Evolutionary conservation across 108 stramenopile genomes (phyloP).

Genomic region (Skeletonema marinoi): DNA sequence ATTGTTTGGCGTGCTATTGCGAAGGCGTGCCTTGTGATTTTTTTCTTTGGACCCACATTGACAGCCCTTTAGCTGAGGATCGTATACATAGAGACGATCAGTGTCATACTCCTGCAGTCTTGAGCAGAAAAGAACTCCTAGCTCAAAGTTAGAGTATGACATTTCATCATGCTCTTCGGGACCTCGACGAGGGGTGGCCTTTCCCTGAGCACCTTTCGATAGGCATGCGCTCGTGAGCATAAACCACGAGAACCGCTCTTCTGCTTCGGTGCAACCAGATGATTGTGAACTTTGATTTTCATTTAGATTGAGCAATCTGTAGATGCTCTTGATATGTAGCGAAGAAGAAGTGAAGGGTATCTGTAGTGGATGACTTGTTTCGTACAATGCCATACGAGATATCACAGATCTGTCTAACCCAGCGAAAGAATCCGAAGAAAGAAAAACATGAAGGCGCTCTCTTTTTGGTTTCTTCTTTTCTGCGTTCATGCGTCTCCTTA

Average conservation of each 20-base stretch:
- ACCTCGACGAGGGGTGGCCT: conserved; percentile 27
- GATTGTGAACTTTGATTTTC: conserved; percentile 14
- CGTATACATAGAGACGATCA: conserved; percentile 67
- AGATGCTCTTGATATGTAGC: conserved; percentile 78
- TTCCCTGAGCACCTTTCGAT: conserved; percentile 81
- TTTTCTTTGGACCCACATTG: conserved; percentile 46
- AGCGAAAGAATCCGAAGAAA: conserved; percentile 70
- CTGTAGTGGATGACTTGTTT: conserved; percentile 38
- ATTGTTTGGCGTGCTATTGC: background rate
- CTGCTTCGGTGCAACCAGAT: conserved; percentile 1
- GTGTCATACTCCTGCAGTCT: conserved; percentile 47
- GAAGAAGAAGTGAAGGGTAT: conserved; percentile 23
- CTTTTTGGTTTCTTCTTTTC: conserved; percentile 12
- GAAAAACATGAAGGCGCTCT: conserved; percentile 53
- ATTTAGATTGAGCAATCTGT: conserved; percentile 57
- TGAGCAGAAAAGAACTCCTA: conserved; percentile 78
- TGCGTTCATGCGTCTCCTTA: background rate
- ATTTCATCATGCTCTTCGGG: conserved; percentile 35
- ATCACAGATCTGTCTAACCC: conserved; percentile 55
- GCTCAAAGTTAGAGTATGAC: conserved; percentile 80
- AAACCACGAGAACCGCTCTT: conserved; percentile 70
- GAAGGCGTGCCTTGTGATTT: conserved; percentile 1
- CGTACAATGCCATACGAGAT: conserved; percentile 65
- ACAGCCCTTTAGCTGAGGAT: conserved; percentile 49
- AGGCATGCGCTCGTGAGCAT: conserved; percentile 82